These are phyloP conservation scores for Cryphonectria nitschkei DNA, from an alignment of 2,329 filamentous ascomycete genomes.

Conservation along the genomic window DNA sequence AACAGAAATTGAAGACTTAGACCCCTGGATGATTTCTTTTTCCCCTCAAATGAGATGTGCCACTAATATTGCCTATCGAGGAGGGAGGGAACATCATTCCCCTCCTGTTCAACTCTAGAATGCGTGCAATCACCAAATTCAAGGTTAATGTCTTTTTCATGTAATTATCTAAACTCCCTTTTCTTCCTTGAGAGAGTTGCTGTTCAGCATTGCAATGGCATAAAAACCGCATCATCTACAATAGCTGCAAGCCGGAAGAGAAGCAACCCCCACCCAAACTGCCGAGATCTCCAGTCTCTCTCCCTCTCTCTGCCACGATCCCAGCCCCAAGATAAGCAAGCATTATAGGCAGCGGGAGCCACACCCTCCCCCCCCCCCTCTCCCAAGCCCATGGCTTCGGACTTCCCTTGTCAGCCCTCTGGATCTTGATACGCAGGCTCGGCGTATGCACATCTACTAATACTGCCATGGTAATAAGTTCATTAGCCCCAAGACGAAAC, in stretches of 20 bases:
- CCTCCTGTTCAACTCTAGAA: too few relatives aligned
- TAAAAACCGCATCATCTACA: not conserved
- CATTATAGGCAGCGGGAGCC: not conserved
- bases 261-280: not conserved
- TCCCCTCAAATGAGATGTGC: not conserved
- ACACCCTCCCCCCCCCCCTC: too few relatives aligned
- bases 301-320: too few relatives aligned
- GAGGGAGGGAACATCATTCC: not conserved
- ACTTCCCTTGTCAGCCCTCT: not conserved
- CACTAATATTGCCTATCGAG: not conserved
- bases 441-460: not conserved
- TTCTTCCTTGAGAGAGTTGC: not conserved
- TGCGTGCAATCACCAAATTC: too few relatives aligned
- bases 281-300: constrained; percentile 2
- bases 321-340: constrained; percentile 3
- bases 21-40: not conserved
- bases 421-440: constrained; percentile 3
- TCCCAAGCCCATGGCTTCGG: not conserved
- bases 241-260: not conserved
- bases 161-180: not conserved
- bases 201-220: not conserved
- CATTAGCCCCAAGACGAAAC: not conserved
- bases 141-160: too few relatives aligned
- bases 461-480: not conserved
- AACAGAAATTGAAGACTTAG: not conserved